Conservation (phyloP, 2,329 filamentous ascomycete genomes). For the Alternaria dauci region DNA sequence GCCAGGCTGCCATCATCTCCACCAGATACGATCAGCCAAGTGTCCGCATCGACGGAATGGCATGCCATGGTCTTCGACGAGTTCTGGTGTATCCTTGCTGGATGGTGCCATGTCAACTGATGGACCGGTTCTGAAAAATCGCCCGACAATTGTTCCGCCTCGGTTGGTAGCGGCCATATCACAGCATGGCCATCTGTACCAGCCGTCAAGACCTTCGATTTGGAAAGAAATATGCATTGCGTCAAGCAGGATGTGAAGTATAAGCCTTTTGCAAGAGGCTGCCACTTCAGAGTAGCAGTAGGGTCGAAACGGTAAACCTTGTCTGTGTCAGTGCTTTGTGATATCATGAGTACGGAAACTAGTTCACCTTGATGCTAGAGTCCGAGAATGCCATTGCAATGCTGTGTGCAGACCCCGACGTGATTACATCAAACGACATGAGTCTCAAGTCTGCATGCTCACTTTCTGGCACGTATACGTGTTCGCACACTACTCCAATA, state of each 20-base stretch:
- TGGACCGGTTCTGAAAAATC: constrained; percentile 22
- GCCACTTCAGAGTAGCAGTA: constrained; percentile 42
- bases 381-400: constrained; percentile 84
- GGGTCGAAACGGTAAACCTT: constrained; percentile 58
- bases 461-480: constrained; percentile 58
- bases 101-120: constrained; percentile 40
- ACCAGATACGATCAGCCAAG: constrained; percentile 71
- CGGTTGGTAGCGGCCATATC: constrained; percentile 61
- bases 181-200: constrained; percentile 83
- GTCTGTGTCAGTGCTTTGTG: background rate
- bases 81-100: constrained; percentile 73
- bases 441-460: constrained; percentile 76
- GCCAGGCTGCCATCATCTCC: constrained; percentile 89
- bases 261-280: constrained; percentile 46
- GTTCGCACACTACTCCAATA: constrained; percentile 63
- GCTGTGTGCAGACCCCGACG: constrained; percentile 54
- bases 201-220: constrained; percentile 66
- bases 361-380: constrained; percentile 71
- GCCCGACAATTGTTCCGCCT: constrained; percentile 14
- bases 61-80: constrained; percentile 70
- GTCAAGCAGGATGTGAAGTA: constrained; percentile 72
- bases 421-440: constrained; percentile 74
- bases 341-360: background rate
- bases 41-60: constrained; percentile 38
- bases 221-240: constrained; percentile 60